Evolutionary conservation across 495 filamentous ascomycete genomes (phyloP), one percentile per base, ranked within the genome.

Genomic region (Antarctomyces pellizariae): DNA sequence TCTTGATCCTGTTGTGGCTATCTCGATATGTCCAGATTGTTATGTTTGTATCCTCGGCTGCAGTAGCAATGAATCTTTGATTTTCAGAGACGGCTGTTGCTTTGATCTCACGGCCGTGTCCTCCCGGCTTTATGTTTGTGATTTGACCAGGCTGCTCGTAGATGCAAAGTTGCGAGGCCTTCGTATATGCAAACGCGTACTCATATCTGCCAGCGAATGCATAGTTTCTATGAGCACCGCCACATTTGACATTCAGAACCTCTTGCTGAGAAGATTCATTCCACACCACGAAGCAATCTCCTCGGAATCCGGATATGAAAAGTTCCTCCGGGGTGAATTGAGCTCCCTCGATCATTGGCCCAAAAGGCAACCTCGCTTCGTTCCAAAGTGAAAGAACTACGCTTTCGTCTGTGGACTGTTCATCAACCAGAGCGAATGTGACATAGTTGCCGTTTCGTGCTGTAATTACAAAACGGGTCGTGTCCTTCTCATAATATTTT

Each of bases 61-160:
- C 86, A 0, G 84, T 95, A 1, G 76, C 83, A 20, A 91, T 46
- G 10, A 70, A 48, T 5, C 35, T 35, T 16, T 36, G 22, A 20
- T 44, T 25, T 35, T 38, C 15, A 41, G 46, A 58, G 4, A 69
- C 41, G n/a, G 75, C 67, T 33, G 71, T 51, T 1, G 71, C 56
- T 46, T 84, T 84, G 35, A 93, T 75, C 52, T 99, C 86, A 18
- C 86, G 49, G 0, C 86, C 86, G 46, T 99, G 86, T 1, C 64
- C 63, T 0, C 86, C 86, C 0, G 41, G 28, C 15, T 67, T 65
- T 1, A 91, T 38, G 0, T 66, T 46, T 13, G 48, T 44, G 29
- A 71, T 60, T 1, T 58, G 42, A 1, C 41, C 25, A 0, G 34
- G 35, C 28, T 75, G 67, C 1, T 52, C 55, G 25, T 59, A 53